phyloP scores from a whole-genome alignment of 1,139 yeast genomes.

The Candida tunisiensis region DNA sequence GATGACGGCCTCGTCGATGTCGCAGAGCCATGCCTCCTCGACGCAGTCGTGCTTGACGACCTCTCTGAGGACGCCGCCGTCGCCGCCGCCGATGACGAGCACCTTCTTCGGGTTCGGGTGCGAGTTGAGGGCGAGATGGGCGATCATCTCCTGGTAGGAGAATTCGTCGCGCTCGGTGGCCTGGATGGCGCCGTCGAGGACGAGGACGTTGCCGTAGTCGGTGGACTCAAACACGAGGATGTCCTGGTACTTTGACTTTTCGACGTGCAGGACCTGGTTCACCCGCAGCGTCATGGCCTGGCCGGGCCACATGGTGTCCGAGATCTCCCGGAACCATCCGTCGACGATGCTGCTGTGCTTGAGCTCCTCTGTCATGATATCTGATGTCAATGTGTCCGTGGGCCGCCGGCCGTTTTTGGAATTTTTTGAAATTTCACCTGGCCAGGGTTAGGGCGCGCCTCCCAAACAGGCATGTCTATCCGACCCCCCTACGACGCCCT shows the following conservation, averaged over 20 bases:
- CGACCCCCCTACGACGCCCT: too few relatives aligned
- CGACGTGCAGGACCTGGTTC: slow-evolving; percentile 56
- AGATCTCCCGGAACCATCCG: slow-evolving; percentile 89
- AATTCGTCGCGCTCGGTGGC: slow-evolving; percentile 84
- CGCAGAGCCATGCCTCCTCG: slow-evolving; percentile 64
- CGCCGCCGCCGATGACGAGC: slow-evolving; percentile 86
- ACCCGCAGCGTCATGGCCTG: slow-evolving; percentile 84
- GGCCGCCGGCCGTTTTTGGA: too few relatives aligned
- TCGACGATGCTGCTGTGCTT: slow-evolving; percentile 19
- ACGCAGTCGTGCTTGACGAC: slow-evolving; percentile 58
- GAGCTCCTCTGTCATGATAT: neutral
- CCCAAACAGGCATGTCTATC: neutral
- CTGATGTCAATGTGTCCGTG: too few relatives aligned
- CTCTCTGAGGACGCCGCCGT: slow-evolving; percentile 84
- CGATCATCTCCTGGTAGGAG: slow-evolving; percentile 76
- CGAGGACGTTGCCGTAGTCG: slow-evolving; percentile 70
- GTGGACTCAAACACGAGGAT: slow-evolving; percentile 61
- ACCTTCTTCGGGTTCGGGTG: slow-evolving; percentile 63
- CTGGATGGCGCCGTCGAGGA: slow-evolving; percentile 74
- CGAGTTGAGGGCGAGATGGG: slow-evolving; percentile 62
- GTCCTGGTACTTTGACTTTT: slow-evolving; percentile 67
- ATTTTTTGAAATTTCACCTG: too few relatives aligned
- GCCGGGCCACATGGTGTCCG: slow-evolving; percentile 88
- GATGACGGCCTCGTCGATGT: slow-evolving; percentile 80
- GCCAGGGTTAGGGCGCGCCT: too few relatives aligned